Evolutionary conservation across 2,329 filamentous ascomycete genomes (phyloP).

Genomic region (Claviceps citrina): DNA sequence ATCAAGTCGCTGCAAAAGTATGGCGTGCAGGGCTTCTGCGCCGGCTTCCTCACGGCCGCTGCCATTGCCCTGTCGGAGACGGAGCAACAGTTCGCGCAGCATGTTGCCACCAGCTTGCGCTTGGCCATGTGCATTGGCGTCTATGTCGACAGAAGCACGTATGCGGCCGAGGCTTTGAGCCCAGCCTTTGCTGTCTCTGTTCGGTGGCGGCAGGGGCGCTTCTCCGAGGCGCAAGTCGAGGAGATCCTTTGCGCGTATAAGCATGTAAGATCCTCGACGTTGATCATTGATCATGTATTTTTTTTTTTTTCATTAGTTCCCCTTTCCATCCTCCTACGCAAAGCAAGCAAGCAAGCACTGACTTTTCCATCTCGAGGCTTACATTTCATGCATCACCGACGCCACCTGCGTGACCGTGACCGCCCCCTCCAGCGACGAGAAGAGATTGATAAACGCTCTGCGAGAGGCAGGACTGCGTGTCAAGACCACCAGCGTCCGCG

Average conservation of each 20-base stretch:
- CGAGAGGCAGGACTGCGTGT: not conserved
- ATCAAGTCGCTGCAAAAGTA: not conserved
- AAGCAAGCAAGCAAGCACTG: no score
- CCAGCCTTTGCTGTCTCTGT: not conserved
- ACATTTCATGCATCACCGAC: not conserved
- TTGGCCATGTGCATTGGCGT: not conserved
- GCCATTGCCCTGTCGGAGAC: not conserved
- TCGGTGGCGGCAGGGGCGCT: not conserved
- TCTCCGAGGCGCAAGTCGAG: not conserved
- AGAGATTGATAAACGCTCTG: not conserved
- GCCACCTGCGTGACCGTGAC: not conserved
- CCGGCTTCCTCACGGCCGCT: not conserved
- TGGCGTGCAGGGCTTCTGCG: not conserved
- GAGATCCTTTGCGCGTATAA: not conserved
- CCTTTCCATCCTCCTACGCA: no score
- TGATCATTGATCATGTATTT: no score
- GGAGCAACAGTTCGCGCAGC: not conserved
- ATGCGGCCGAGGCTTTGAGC: not conserved
- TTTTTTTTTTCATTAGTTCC: no score
- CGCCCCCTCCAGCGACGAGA: not conserved
- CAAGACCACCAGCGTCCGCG: not conserved
- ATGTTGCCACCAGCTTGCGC: not conserved
- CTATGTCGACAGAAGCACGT: not conserved
- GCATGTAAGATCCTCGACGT: not conserved
- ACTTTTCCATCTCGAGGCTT: not conserved